A percentile compares a stretch with the other conserved stretches of the same genome.
These are phyloP conservation scores for Candida ortonii DNA, from an alignment of 805 yeast genomes.

Conservation along the genomic window DNA sequence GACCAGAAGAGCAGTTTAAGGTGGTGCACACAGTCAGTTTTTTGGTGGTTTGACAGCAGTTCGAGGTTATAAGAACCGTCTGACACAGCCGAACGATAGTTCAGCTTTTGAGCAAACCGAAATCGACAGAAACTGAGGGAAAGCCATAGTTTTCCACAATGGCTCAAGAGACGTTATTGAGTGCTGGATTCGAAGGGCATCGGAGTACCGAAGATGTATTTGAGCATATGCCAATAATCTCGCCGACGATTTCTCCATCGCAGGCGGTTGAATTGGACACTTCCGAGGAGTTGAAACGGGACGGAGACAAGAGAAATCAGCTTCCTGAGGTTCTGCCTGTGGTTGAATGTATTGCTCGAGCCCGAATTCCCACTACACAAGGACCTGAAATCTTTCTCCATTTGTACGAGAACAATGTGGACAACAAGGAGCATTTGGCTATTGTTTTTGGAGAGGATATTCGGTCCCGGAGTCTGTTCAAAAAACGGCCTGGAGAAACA, in stretches of 20 bases:
- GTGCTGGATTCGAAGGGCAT: not conserved
- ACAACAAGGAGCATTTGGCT: slow-evolving; percentile 92
- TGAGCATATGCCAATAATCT: slow-evolving; percentile 37
- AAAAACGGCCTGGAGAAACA: slow-evolving; percentile 61
- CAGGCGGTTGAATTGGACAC: slow-evolving; percentile 10
- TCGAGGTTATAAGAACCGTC: no score
- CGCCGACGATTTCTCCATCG: slow-evolving; percentile 38
- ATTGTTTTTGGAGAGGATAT: slow-evolving; percentile 94
- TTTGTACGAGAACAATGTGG: slow-evolving; percentile 80
- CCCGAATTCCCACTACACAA: slow-evolving; percentile 92
- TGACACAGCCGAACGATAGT: no score
- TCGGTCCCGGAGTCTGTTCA: slow-evolving; percentile 71
- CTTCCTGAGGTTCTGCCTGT: slow-evolving; percentile 60
- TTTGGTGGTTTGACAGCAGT: no score
- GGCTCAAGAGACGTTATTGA: no score
- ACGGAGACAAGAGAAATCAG: slow-evolving; percentile 33
- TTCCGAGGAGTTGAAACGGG: slow-evolving; percentile 5
- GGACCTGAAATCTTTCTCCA: slow-evolving; percentile 95
- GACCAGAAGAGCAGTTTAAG: no score
- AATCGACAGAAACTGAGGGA: no score
- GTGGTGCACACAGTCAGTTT: no score
- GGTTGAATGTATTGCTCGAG: slow-evolving; percentile 88
- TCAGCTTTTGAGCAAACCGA: no score
- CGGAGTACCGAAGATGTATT: slow-evolving; percentile 25
- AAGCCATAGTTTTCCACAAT: no score